Evolutionary conservation across 192 early-diverging fungal species (phyloP).

Genomic region (Linnemannia zychae): DNA sequence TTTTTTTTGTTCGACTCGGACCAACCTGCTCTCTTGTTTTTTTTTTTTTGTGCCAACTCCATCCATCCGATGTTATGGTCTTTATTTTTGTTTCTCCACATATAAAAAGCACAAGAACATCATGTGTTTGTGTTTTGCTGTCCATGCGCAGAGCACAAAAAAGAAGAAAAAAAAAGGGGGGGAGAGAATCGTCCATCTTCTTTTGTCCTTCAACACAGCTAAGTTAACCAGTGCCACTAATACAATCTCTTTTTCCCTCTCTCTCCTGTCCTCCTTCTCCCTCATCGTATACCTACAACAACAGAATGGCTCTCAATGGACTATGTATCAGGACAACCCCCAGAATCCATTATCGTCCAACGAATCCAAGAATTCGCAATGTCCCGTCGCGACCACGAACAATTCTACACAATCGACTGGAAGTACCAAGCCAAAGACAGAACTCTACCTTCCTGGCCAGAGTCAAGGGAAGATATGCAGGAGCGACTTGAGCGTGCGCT

Average conservation of each 20-base stretch:
- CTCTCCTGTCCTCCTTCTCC: no score
- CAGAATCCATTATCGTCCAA: conserved; percentile 48
- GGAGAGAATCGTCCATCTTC: no score
- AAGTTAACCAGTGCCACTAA: no score
- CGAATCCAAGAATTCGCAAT: conserved; percentile 53
- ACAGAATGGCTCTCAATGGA: conserved; percentile 47
- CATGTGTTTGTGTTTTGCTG: neutral
- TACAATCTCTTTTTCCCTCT: no score
- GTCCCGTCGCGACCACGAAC: conserved; percentile 37
- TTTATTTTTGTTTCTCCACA: conserved; percentile 3
- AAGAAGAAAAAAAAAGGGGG: no score
- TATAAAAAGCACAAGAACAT: neutral
- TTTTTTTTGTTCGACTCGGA: neutral
- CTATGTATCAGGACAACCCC: conserved; percentile 36
- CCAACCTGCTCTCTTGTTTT: neutral
- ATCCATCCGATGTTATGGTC: no score
- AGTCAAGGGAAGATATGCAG: conserved; percentile 46
- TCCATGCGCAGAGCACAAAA: neutral
- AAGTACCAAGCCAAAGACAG: conserved; percentile 35
- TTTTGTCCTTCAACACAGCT: no score
- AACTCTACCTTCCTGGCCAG: conserved; percentile 37
- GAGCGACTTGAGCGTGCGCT: conserved; percentile 14
- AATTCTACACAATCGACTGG: conserved; percentile 48
- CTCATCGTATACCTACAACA: neutral
- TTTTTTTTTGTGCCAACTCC: neutral